Conservation (phyloP, 148 eudicot species). For the Talinum fruticosum region DNA sequence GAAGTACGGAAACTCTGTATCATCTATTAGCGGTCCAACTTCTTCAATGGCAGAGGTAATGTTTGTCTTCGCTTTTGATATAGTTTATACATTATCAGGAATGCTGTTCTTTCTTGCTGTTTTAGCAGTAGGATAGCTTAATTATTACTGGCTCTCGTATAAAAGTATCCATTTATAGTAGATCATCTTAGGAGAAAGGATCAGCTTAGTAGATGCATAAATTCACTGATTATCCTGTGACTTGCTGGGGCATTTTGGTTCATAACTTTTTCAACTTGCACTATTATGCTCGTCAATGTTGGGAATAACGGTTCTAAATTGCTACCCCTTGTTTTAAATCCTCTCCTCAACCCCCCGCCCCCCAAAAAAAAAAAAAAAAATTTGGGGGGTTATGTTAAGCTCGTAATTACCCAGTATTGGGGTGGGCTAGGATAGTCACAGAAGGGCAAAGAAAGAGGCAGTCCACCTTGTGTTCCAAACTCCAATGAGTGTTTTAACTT, state of each 20-base stretch:
- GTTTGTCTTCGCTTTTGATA: not conserved
- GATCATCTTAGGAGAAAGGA: not conserved
- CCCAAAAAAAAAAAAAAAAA: not conserved
- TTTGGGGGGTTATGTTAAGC: no score
- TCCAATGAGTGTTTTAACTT: not conserved
- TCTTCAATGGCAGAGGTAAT: conserved; percentile 80
- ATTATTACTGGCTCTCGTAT: not conserved
- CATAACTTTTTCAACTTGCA: not conserved
- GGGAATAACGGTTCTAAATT: not conserved
- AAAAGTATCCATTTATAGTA: not conserved
- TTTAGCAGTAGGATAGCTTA: not conserved
- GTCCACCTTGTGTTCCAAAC: no score
- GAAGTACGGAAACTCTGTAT: conserved; percentile 50
- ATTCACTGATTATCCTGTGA: not conserved
- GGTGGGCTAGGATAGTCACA: no score
- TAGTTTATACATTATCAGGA: not conserved
- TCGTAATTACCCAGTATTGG: no score
- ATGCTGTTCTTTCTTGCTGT: not conserved
- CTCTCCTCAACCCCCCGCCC: not conserved
- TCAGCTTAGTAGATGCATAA: no score
- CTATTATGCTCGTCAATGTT: not conserved
- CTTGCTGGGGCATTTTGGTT: not conserved
- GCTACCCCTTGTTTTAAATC: not conserved
- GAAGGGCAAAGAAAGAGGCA: no score
- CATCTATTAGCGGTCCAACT: conserved; percentile 60